Evolutionary conservation across 768 basidiomycete genomes (phyloP).

Genomic region (Mycena galericulata): DNA sequence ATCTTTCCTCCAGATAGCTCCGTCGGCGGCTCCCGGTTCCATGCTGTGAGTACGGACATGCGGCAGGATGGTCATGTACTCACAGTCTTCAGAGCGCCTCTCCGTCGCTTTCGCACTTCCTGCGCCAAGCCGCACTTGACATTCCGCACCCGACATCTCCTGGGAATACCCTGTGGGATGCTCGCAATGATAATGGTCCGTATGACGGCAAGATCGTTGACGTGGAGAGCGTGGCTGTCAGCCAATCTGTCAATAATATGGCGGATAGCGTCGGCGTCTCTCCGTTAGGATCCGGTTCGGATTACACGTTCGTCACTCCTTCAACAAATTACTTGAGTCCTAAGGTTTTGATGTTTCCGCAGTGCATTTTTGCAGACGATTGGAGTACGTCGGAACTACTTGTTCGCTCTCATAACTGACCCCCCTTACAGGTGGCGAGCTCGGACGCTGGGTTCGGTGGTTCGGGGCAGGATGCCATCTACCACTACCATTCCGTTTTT

Average conservation of each 20-base stretch:
- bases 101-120: conserved; percentile 85
- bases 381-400: conserved; percentile 23
- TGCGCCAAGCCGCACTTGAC: conserved; percentile 74
- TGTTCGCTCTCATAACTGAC: not conserved
- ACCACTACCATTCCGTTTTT: conserved; percentile 85
- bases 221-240: conserved; percentile 40
- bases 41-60: conserved; percentile 36
- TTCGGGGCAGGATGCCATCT: conserved; percentile 67
- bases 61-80: not conserved
- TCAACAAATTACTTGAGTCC: conserved; percentile 49
- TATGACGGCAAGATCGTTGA: conserved; percentile 50
- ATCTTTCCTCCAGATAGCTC: conserved; percentile 61
- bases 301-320: conserved; percentile 75
- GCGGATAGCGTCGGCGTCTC: conserved; percentile 47
- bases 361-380: conserved; percentile 41
- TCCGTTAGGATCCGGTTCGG: conserved; percentile 75
- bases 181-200: conserved; percentile 69
- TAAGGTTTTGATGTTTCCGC: conserved; percentile 34
- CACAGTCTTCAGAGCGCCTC: conserved; percentile 57
- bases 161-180: conserved; percentile 84
- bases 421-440: conserved; percentile 55
- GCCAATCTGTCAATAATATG: conserved; percentile 13
- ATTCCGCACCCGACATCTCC: conserved; percentile 78
- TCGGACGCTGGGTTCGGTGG: conserved; percentile 55
- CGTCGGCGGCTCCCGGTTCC: conserved; percentile 70